A percentile compares a stretch with the other conserved stretches of the same genome.
Conservation (phyloP, 495 filamentous ascomycete species). For the Penicillium diatomitis region DNA sequence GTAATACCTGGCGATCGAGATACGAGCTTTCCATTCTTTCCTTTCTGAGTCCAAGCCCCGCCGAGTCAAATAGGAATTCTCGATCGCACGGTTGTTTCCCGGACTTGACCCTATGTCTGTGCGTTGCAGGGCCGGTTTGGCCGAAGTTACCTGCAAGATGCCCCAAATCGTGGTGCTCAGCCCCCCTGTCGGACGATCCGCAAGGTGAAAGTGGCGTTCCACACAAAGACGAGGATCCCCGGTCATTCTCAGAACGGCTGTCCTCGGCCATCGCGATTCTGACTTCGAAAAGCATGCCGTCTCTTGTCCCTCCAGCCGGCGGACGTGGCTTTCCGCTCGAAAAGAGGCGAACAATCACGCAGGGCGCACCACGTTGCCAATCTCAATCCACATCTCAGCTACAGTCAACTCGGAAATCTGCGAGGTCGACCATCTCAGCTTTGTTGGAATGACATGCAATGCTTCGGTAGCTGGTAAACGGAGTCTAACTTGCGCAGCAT, state of each 20-base stretch:
- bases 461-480: not conserved
- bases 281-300: not conserved
- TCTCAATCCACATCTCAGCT: constrained; percentile 3
- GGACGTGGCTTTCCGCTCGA: no score
- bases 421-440: not conserved
- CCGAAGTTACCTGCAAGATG: constrained; percentile 18
- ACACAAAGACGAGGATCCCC: not conserved
- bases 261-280: not conserved
- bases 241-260: no score
- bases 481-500: no score
- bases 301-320: not conserved
- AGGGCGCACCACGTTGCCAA: not conserved
- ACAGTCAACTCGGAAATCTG: no score
- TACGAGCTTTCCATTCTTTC: no score
- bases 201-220: constrained; percentile 7
- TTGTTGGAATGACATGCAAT: not conserved
- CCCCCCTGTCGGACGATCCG: constrained; percentile 16
- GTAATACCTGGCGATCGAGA: no score
- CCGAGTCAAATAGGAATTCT: not conserved
- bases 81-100: constrained; percentile 8
- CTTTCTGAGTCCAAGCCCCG: no score
- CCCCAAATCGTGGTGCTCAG: constrained; percentile 26
- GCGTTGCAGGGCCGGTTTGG: constrained; percentile 23
- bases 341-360: not conserved
- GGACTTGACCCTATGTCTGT: constrained; percentile 11